phyloP scores from a whole-genome alignment of 129 eudicot genomes.

The Arctium lappa region DNA sequence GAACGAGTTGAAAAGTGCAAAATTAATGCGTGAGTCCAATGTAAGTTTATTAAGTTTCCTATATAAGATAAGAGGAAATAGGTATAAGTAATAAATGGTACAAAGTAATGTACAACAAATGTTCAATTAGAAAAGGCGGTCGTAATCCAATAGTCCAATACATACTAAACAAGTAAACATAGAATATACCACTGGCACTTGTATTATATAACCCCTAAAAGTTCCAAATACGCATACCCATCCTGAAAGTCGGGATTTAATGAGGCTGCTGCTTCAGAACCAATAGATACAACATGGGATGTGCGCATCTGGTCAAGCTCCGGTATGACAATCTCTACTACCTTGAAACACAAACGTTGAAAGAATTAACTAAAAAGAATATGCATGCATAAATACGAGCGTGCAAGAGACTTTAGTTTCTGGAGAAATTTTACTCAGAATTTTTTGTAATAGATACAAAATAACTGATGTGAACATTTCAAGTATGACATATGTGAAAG shows the following conservation, averaged over 20 bases:
- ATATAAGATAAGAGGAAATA: slow-evolving; percentile 25
- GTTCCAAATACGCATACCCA: slow-evolving; percentile 52
- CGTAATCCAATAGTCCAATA: background rate
- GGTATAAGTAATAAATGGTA: background rate
- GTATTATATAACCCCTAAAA: background rate
- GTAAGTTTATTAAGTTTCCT: slow-evolving; percentile 63
- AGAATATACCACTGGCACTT: background rate
- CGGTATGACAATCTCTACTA: slow-evolving; percentile 75
- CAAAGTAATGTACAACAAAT: background rate
- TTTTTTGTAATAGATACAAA: background rate
- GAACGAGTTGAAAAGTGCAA: slow-evolving; percentile 78
- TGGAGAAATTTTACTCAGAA: background rate
- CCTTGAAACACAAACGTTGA: slow-evolving; percentile 36
- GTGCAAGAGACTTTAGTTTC: background rate
- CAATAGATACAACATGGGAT: slow-evolving; percentile 89
- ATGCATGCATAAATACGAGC: background rate
- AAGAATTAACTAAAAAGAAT: background rate
- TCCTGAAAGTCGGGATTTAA: slow-evolving; percentile 68
- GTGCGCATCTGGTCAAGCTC: slow-evolving; percentile 82
- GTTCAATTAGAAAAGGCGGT: background rate
- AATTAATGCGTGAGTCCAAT: slow-evolving; percentile 70
- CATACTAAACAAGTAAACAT: background rate
- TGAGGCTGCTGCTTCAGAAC: slow-evolving; percentile 68
- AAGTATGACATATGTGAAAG: background rate
- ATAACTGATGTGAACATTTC: background rate